phyloP scores from a whole-genome alignment of 805 yeast genomes.

The Saturnispora saitoi region DNA sequence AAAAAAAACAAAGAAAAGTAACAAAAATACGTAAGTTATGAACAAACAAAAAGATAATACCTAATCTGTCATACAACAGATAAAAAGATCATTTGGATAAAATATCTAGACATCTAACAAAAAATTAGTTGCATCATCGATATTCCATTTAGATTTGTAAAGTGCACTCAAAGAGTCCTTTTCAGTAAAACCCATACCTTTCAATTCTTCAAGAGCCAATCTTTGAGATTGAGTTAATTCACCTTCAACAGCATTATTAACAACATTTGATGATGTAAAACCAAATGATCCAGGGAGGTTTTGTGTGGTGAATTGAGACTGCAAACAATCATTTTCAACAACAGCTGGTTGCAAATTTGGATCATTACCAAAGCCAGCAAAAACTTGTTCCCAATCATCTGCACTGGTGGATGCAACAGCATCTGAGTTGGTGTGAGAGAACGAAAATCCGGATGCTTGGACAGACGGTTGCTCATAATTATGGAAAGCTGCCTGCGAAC shows the following conservation, averaged over 20 bases:
- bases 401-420: constrained; percentile 27
- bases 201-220: constrained; percentile 64
- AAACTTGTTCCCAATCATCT: constrained; percentile 92
- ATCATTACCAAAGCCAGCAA: constrained; percentile 76
- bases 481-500: neutral
- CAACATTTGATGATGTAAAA: constrained; percentile 3
- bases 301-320: constrained; percentile 11
- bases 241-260: constrained; percentile 2
- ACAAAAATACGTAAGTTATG: neutral
- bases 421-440: constrained; percentile 11
- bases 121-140: constrained; percentile 82
- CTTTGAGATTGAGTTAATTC: constrained; percentile 23
- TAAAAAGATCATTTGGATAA: neutral
- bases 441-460: constrained; percentile 20
- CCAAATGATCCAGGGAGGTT: constrained; percentile 14
- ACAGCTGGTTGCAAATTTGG: constrained; percentile 19
- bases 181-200: constrained; percentile 82
- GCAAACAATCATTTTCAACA: constrained; percentile 9
- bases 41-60: neutral
- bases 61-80: neutral
- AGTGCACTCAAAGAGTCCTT: constrained; percentile 62
- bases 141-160: constrained; percentile 58
- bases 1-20: neutral
- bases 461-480: neutral
- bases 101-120: constrained; percentile 47